Evolutionary conservation across 805 yeast genomes (phyloP), one percentile per base, ranked within the genome.

Genomic region (Priceomyces carsonii): DNA sequence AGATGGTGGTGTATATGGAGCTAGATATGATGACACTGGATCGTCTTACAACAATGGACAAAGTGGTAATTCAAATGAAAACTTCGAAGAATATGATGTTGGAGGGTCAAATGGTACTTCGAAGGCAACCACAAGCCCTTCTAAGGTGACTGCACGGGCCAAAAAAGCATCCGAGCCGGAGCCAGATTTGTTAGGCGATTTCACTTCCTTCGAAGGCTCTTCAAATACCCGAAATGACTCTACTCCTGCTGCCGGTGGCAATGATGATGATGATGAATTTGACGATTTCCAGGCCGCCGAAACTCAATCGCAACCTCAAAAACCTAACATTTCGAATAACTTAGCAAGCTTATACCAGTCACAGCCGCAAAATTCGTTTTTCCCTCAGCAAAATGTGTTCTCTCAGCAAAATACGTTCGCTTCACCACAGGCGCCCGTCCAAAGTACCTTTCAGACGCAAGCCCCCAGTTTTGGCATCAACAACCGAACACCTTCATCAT

Each of bases 241-340:
- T 6, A 39, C 50, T 6, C 33, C 40, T 10, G 44, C 44, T 8
- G 42, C 42, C 9, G 46, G 21, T 12, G 39, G 42, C 18, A 13
- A 57, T 5, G 78, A 72, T 7, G 85, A 75, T 37, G 88, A 79
- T 36, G 87, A 83, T 44, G 93, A 85, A 26, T 85, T 85, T 55
- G 88, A 84, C 44, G 93, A 85, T 45, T 85, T 85, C 71, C 91
- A 85, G 58, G 84, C 88, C 8, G 79, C 75, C 19, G 33, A 19
- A 29, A 21, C 22, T 3, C 80, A 83, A 6, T 60, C 43, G 26
- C 51, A 40, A 41, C 45, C 48, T n/a, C 47, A 41, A 40, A 44
- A 38, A 25, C 32, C 37, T 32, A 32, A 24, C 40, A 17, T 40
- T 25, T 38, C 43, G 36, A 42, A 32, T 34, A 47, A 38, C 39